Evolutionary conservation across 2,329 filamentous ascomycete genomes (phyloP).

Genomic region (Metarhizium humberi): DNA sequence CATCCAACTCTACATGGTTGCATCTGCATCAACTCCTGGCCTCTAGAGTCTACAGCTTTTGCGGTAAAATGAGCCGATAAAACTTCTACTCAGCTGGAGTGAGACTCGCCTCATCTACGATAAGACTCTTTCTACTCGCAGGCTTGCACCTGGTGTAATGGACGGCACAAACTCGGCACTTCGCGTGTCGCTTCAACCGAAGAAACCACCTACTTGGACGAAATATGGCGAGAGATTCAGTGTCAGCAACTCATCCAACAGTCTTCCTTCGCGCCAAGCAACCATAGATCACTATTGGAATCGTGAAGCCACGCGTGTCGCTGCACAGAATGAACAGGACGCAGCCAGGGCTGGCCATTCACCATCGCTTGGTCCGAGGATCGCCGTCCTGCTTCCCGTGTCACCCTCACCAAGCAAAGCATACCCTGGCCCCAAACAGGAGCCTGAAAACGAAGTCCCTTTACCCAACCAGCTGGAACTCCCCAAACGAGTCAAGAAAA

Average conservation of each 20-base stretch:
- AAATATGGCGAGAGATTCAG: not conserved
- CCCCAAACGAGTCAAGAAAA: conserved; percentile 5
- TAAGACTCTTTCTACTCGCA: not conserved
- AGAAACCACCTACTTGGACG: not conserved
- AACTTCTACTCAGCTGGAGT: not conserved
- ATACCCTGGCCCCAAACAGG: not conserved
- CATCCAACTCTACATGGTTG: not conserved
- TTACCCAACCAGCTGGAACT: not conserved
- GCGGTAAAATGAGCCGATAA: not conserved
- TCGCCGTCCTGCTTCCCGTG: not conserved
- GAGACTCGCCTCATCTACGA: not conserved
- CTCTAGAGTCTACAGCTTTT: too few species aligned
- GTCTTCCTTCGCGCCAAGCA: not conserved
- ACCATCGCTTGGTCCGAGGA: not conserved
- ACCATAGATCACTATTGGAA: not conserved
- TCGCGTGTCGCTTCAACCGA: not conserved
- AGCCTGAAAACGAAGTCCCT: not conserved
- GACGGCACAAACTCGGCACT: not conserved
- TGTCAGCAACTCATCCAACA: not conserved
- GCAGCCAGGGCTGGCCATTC: not conserved
- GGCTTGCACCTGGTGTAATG: not conserved
- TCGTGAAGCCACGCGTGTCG: not conserved
- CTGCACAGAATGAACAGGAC: not conserved
- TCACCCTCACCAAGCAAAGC: not conserved
- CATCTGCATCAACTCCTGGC: not conserved